Evolutionary conservation across 768 basidiomycete species (phyloP).

Genomic region (Chiua virens): DNA sequence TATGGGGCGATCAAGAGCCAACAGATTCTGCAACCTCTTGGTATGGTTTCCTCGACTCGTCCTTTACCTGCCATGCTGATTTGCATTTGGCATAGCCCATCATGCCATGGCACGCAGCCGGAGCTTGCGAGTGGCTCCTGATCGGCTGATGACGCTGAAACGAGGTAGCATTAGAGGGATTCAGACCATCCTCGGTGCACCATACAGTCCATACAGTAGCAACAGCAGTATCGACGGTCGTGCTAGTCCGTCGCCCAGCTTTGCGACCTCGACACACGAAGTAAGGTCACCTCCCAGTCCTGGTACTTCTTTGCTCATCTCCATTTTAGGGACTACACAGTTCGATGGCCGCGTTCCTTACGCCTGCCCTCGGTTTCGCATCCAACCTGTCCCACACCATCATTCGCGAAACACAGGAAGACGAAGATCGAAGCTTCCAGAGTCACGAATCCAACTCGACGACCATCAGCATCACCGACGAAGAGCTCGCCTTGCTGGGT

Average conservation of each 20-base stretch:
- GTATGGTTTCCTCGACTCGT: conserved; percentile 41
- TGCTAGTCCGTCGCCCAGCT: conserved; percentile 93
- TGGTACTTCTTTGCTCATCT: conserved; percentile 6
- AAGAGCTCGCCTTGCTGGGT: conserved; percentile 92
- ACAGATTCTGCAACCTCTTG: conserved; percentile 83
- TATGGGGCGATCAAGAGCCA: conserved; percentile 89
- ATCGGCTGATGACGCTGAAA: conserved; percentile 77
- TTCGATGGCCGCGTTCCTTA: conserved; percentile 68
- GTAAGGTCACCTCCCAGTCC: conserved; percentile 31
- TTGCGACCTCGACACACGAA: conserved; percentile 86
- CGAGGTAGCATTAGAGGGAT: conserved; percentile 90
- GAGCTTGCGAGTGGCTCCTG: conserved; percentile 68
- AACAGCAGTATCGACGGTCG: conserved; percentile 84
- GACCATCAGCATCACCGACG: conserved; percentile 86
- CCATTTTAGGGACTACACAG: conserved; percentile 52
- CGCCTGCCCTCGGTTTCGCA: conserved; percentile 93
- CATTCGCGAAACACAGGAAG: conserved; percentile 91
- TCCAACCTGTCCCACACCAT: conserved; percentile 95
- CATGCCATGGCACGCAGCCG: conserved; percentile 59
- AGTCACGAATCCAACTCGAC: conserved; percentile 68
- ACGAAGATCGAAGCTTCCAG: conserved; percentile 68
- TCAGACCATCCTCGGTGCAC: conserved; percentile 71
- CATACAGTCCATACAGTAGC: conserved; percentile 82
- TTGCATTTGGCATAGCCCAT: conserved; percentile 50
- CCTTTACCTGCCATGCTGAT: conserved; percentile 49